Conservation (phyloP, 2,329 filamentous ascomycete genomes). For the Fusarium fracticaudum region DNA sequence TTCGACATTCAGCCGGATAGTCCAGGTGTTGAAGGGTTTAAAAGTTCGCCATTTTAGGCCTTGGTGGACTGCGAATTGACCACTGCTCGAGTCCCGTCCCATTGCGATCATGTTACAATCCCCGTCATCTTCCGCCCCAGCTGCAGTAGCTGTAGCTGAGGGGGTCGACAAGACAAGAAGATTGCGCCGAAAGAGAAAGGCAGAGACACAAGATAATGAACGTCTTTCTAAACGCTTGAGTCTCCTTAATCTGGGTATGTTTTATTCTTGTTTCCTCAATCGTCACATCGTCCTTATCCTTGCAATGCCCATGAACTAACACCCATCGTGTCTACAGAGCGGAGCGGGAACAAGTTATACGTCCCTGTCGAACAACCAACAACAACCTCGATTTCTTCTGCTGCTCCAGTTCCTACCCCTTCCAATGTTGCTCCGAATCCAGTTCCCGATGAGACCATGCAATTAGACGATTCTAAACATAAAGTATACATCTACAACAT, state of each 20-base stretch:
- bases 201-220: slow-evolving; percentile 70
- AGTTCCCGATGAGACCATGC: slow-evolving; percentile 71
- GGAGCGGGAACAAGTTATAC: slow-evolving; percentile 71
- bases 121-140: slow-evolving; percentile 36
- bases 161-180: slow-evolving; percentile 33
- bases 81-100: background rate
- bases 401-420: slow-evolving; percentile 30
- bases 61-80: slow-evolving; percentile 10
- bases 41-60: slow-evolving; percentile 29
- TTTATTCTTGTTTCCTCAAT: background rate
- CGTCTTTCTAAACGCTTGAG: slow-evolving; percentile 87
- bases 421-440: slow-evolving; percentile 19
- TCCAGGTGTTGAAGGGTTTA: slow-evolving; percentile 28
- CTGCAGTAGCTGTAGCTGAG: slow-evolving; percentile 28
- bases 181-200: slow-evolving; percentile 65
- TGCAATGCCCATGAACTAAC: background rate
- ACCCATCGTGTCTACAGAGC: slow-evolving; percentile 56
- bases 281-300: background rate
- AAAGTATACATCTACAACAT: slow-evolving; percentile 92
- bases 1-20: slow-evolving; percentile 14
- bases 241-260: slow-evolving; percentile 80
- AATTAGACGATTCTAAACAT: slow-evolving; percentile 85
- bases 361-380: slow-evolving; percentile 66
- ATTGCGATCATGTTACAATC: slow-evolving; percentile 49
- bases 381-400: slow-evolving; percentile 33